Percentiles rank a stretch among this genome's conserved stretches.
Evolutionary conservation across 495 filamentous ascomycete species (phyloP).

Genomic region (Hypoxylon lenormandii): DNA sequence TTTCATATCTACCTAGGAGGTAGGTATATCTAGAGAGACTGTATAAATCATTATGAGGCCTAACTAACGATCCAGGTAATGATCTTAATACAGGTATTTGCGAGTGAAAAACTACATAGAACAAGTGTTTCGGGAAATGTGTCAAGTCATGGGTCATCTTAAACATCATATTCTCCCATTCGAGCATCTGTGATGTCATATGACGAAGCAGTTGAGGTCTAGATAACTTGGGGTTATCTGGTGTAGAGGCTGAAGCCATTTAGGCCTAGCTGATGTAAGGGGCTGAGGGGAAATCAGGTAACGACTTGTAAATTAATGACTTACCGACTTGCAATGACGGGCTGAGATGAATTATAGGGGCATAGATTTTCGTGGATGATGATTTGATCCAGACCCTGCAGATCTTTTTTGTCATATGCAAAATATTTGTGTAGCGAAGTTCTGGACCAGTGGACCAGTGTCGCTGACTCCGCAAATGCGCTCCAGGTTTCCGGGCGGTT

Average conservation of each 20-base stretch:
- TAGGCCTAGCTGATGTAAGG: constrained; percentile 21
- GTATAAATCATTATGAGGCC: no score
- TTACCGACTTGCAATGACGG: neutral
- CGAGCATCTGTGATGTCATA: constrained; percentile 14
- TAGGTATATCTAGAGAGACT: no score
- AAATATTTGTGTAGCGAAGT: no score
- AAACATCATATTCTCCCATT: no score
- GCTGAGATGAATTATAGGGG: neutral
- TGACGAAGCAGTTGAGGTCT: constrained; percentile 10
- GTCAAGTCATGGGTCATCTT: no score
- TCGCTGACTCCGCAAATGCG: constrained; percentile 30
- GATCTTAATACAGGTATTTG: no score
- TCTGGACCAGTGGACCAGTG: no score
- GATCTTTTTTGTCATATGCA: constrained; percentile 44
- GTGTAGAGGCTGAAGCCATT: constrained; percentile 21
- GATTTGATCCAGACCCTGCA: constrained; percentile 36
- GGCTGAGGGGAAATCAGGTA: constrained; percentile 9
- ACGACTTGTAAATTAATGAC: constrained; percentile 12
- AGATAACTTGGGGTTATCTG: neutral
- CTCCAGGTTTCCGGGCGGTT: constrained; percentile 39
- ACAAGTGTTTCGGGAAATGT: no score
- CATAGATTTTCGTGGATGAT: neutral
- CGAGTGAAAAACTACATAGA: no score
- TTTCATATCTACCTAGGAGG: no score
- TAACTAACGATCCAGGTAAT: no score